Base-by-base conservation (phyloP, 768 basidiomycete genomes). In the Russula emetica region DNA sequence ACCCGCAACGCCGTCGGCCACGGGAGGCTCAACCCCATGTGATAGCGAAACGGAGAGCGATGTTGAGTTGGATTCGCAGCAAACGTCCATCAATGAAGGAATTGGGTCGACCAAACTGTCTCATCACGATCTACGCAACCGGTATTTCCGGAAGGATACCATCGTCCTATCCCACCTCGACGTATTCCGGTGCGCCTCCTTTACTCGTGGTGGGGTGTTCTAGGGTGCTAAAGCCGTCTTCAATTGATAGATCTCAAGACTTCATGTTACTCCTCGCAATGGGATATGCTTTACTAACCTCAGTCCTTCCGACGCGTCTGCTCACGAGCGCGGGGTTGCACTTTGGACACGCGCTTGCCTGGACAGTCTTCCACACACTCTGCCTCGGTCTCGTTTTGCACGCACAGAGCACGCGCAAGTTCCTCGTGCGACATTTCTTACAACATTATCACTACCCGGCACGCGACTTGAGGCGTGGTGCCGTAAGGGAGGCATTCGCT, bases 361-460 rank as follows among this genome's bases (percentile, higher is more conserved):
- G 97, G 96, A 85, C 90, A 56, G 72, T 88, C 50, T 85, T 97
- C 76, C 93, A 98, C 74, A 89, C 87, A 36, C 83, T 95, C 67
- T 94, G 90, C 1, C 81, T 98, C 18, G 97, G 97, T 0, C 74
- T 88, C 44, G 78, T 96, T 20, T 80, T 99, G 45, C 84, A 84
- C 24, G 90, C 87, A 1, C 97, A 99, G 75, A 88, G 90, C 68
- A 80, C 86, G 73, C 83, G 76, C 73, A 95, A 94, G 74, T 97
- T 89, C 78, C 76, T 98, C 44, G 97, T 98, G 30, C 78, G 93
- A 67, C 97, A 99, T 74, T 98, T 90, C 72, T 76, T 97, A 70
- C 94, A 96, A 79, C 86, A 98, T 71, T 99, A 98, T 71, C 86
- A 93, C 70, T 98, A 98, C 74, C 82, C 86, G 14, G 78, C 79